These are phyloP conservation scores for Lotmaria passim DNA, from an alignment of 208 protist species.

Conservation along the genomic window DNA sequence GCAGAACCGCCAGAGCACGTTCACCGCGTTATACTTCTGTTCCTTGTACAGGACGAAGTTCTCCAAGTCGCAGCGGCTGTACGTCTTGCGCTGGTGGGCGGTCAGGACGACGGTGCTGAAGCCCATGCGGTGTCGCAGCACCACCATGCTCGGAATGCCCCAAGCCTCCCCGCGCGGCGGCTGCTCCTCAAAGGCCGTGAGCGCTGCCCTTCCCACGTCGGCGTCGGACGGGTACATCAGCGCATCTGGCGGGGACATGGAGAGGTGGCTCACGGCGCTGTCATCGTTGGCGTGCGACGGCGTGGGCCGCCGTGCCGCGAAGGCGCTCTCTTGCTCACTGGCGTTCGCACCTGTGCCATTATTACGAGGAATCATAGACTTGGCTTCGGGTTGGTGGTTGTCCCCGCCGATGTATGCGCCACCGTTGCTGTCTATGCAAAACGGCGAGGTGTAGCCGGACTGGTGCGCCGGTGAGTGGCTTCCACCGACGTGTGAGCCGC, in stretches of 20 bases:
- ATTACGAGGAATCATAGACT: too few species aligned
- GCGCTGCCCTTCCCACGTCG: not conserved
- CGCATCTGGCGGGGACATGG: not conserved
- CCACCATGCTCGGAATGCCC: slow-evolving; percentile 25
- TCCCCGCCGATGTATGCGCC: too few species aligned
- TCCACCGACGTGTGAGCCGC: too few species aligned
- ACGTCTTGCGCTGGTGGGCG: slow-evolving; percentile 33
- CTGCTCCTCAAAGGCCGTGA: slow-evolving; percentile 23
- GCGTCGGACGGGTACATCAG: slow-evolving; percentile 4
- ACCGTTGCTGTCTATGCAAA: slow-evolving; percentile 10
- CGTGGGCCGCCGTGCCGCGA: not conserved
- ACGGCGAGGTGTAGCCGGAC: slow-evolving; percentile 8
- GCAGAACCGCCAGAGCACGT: slow-evolving; percentile 63
- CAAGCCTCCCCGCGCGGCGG: not conserved
- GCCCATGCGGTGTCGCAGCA: slow-evolving; percentile 63
- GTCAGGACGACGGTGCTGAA: slow-evolving; percentile 48
- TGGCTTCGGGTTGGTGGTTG: too few species aligned
- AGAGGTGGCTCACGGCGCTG: not conserved
- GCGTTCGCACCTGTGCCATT: not conserved
- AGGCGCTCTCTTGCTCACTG: not conserved
- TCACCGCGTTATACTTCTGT: slow-evolving; percentile 79
- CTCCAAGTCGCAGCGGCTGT: slow-evolving; percentile 44
- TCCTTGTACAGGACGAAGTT: slow-evolving; percentile 79
- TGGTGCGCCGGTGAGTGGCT: slow-evolving; percentile 5
- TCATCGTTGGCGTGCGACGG: not conserved